Evolutionary conservation across 2,329 filamentous ascomycete species (phyloP), one percentile per base, ranked within the genome.

Genomic region (Fusarium annulatum): DNA sequence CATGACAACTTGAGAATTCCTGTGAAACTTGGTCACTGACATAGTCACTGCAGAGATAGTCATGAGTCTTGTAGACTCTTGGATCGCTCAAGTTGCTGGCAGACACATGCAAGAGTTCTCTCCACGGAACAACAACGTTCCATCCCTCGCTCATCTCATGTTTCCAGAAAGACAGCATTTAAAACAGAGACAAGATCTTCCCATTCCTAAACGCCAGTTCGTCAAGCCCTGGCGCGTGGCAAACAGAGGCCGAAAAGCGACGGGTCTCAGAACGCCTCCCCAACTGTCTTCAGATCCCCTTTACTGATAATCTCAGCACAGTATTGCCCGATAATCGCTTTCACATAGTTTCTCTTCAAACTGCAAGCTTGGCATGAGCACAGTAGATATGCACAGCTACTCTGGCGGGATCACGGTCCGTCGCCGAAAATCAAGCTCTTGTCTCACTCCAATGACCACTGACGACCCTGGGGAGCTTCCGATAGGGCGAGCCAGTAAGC

Each of bases 121-220:
- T 51, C 19, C 34, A 26, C 70, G 34, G 58, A 30, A 51, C 42
- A 56, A 68, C 62, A 61, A 56, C 71, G 71, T 74, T 53, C 58
- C 71, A 73, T 71, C 38, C 53, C 42, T 67, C 38, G 51, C 30
- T 23, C 38, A 36, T 61, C 30, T 34, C 38, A 41, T 61, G 71
- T 64, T 73, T 73, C 62, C 60, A 73, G 71, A 73, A 73, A 63
- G 49, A 74, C 67, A 39, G 51, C 21, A 45, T 16, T 18, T 19
- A 18, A 52, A 56, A 52, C 60, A 57, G 30, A 73, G 59, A 73
- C 71, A 73, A 51, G 71, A 73, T 73, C 66, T 71, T 39, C 67
- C 21, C 70, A 73, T 73, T 71, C 71, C 71, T 67, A 16, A 43
- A 57, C 49, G 70, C 52, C 56, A 46, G 28, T 61, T 58, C 42